Conservation (phyloP, 2,329 filamentous ascomycete genomes). For the Cladosporium colombiae region DNA sequence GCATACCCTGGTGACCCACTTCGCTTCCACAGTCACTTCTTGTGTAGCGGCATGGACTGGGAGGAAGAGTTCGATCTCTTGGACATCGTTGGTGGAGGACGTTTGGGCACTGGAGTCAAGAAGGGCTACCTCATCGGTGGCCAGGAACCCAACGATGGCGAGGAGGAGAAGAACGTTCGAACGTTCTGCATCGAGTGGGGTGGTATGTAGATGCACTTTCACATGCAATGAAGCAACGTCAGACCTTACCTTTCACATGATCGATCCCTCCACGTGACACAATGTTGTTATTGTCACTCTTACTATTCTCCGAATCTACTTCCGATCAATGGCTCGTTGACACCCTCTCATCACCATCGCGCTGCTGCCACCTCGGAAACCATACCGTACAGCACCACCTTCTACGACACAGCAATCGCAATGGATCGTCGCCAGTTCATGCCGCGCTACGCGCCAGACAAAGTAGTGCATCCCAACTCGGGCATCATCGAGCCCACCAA, state of each 20-base stretch:
- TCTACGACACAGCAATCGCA: not conserved
- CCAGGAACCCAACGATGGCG: constrained; percentile 45
- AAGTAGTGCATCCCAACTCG: not conserved
- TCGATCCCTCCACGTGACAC: not conserved
- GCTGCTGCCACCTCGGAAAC: not conserved
- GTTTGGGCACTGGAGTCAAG: constrained; percentile 91
- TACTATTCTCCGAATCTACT: not conserved
- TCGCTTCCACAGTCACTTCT: constrained; percentile 92
- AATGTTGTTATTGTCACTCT: not conserved
- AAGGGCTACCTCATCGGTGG: constrained; percentile 90
- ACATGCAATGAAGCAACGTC: constrained; percentile 3
- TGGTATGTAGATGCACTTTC: constrained; percentile 66
- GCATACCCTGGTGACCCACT: constrained; percentile 94
- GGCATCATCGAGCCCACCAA: not conserved
- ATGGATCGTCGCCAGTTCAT: constrained; percentile 10
- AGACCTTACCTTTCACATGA: constrained; percentile 13
- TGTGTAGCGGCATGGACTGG: constrained; percentile 83
- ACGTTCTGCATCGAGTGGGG: constrained; percentile 92
- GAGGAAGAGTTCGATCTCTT: constrained; percentile 82
- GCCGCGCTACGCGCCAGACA: not conserved
- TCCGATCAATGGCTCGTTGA: not conserved
- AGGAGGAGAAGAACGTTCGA: constrained; percentile 53
- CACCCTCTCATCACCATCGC: not conserved
- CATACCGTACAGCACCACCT: not conserved
- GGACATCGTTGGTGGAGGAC: constrained; percentile 80